Evolutionary conservation across 2,329 filamentous ascomycete species (phyloP).

Genomic region (Parastagonospora nodorum): DNA sequence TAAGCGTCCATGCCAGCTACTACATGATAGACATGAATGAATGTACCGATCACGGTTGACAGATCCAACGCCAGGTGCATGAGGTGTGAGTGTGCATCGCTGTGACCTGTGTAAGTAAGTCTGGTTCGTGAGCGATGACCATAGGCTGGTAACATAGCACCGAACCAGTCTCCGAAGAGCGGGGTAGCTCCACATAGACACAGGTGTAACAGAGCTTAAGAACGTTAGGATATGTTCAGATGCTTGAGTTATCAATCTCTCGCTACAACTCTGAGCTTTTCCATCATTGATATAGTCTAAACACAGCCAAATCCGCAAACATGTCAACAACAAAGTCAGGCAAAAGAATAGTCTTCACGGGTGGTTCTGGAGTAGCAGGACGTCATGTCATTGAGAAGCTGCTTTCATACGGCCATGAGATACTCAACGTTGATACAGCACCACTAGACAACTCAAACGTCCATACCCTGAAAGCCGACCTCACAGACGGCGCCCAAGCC

Average conservation of each 20-base stretch:
- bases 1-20: slow-evolving; percentile 11
- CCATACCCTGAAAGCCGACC: slow-evolving; percentile 60
- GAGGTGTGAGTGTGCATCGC: not conserved
- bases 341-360: slow-evolving; percentile 58
- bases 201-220: not conserved
- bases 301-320: not conserved
- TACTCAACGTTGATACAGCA: slow-evolving; percentile 60
- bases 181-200: slow-evolving; percentile 4
- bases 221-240: not conserved
- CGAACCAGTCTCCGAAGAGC: not conserved
- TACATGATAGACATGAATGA: slow-evolving; percentile 44
- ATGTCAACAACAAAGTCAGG: slow-evolving; percentile 9
- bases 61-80: not conserved
- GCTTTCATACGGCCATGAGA: slow-evolving; percentile 55
- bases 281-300: too few species aligned
- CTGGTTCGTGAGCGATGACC: not conserved
- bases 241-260: too few species aligned
- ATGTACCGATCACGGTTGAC: slow-evolving; percentile 34
- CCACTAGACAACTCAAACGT: slow-evolving; percentile 52
- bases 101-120: not conserved
- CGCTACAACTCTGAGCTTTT: not conserved
- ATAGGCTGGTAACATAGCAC: not conserved
- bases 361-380: slow-evolving; percentile 57
- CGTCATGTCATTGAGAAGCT: slow-evolving; percentile 57
- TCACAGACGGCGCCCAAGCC: slow-evolving; percentile 60